Base-by-base conservation (phyloP, 768 basidiomycete genomes). In the Tricholoma flavovirens region DNA sequence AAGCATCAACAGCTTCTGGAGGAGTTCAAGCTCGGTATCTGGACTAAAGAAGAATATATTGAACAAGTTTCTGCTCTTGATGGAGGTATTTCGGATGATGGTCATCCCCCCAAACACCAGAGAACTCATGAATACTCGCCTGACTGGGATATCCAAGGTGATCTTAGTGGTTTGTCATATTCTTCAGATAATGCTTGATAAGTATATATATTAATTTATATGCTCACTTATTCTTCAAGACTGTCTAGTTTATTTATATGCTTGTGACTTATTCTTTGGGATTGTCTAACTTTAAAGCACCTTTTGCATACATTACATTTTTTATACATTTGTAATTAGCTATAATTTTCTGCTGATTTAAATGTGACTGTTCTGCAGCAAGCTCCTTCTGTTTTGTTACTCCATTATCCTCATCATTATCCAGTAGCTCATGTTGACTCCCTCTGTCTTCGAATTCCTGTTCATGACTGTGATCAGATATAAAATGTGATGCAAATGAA, bases 331-430 rank as follows among this genome's bases (percentile, higher is more conserved):
- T 33, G 48, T 54, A 58, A 26, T 59, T 55, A 53, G 19, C 45
- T 53, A 7, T 54, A 22, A 49, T 35, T 52, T 32, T 51, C 49
- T 49, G 15, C 48, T 49, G 24, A 45, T 30, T 30, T 30, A 30
- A 30, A 30, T 30, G 30, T 9, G 9, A 30, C 30, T 66, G 56
- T 57, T 67, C 65, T n/a, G 53, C 59, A 12, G 53, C 59, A 35
- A 67, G 56, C 43, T 32, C 43, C n/a, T 43, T 36, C n/a, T 60
- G 56, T 30, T 67, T 66, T 19, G 50, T 36, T 30, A 61, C 56
- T 30, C 53, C 63, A 11, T 55, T 58, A 49, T 17, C n/a, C n/a
- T n/a, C n/a, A n/a, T n/a, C n/a, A n/a, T n/a, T n/a, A n/a, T n/a
- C n/a, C n/a, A n/a, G n/a, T n/a, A n/a, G n/a, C n/a, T n/a, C n/a